These are phyloP conservation scores for Aspergillus pseudoglaucus DNA, from an alignment of 2,329 filamentous ascomycete species.

Conservation along the genomic window DNA sequence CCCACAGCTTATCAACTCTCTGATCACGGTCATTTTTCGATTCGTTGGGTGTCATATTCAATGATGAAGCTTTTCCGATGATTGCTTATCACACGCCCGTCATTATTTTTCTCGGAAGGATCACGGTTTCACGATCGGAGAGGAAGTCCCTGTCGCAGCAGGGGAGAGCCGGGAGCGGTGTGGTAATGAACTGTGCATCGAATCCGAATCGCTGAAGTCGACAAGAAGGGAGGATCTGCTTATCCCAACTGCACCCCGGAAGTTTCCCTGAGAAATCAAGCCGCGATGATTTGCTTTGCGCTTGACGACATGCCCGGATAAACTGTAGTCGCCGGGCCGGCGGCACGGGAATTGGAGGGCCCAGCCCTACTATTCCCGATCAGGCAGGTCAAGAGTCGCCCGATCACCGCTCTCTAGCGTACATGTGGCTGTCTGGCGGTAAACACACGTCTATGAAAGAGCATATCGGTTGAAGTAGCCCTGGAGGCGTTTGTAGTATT, in stretches of 20 bases:
- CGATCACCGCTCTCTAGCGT: too few relatives aligned
- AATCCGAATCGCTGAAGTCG: constrained; percentile 7
- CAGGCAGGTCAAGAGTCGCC: constrained; percentile 7
- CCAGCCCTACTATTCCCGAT: constrained; percentile 27
- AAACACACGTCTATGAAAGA: too few relatives aligned
- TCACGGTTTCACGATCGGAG: constrained; percentile 12
- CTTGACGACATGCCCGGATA: constrained; percentile 24
- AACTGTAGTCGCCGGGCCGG: constrained; percentile 16
- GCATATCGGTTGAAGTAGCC: too few relatives aligned
- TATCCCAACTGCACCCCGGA: not conserved
- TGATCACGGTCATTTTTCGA: constrained; percentile 71
- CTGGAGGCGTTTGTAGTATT: too few relatives aligned
- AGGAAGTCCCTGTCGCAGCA: constrained; percentile 14
- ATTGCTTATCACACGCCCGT: constrained; percentile 42
- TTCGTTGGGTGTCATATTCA: constrained; percentile 62
- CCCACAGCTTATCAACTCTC: constrained; percentile 79
- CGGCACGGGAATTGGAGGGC: constrained; percentile 22
- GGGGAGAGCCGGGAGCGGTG: constrained; percentile 8
- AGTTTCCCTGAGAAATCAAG: constrained; percentile 27
- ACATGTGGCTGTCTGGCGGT: too few relatives aligned
- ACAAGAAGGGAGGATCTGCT: not conserved
- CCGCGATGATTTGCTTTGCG: constrained; percentile 27
- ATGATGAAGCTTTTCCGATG: constrained; percentile 1
- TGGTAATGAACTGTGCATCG: constrained; percentile 20
- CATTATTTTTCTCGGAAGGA: constrained; percentile 34